phyloP scores from a whole-genome alignment of 2,329 filamentous ascomycete genomes.

The Xylariaceae sp. region DNA sequence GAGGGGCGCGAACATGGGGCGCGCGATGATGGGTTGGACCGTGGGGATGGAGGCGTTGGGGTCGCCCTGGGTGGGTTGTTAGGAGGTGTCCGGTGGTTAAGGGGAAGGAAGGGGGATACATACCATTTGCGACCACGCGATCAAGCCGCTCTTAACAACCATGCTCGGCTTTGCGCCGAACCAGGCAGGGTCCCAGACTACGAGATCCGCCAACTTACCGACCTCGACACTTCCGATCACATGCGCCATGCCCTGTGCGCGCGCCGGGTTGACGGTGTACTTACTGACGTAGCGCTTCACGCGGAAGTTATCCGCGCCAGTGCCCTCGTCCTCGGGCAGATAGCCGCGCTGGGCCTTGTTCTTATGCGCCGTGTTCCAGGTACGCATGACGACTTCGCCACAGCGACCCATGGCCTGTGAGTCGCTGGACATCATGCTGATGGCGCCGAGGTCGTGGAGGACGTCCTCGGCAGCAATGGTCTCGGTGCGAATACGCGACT shows the following conservation, averaged over 20 bases:
- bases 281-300: slow-evolving; percentile 93
- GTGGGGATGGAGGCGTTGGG: slow-evolving; percentile 82
- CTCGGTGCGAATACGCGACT: slow-evolving; percentile 88
- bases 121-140: slow-evolving; percentile 80
- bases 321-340: slow-evolving; percentile 71
- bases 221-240: slow-evolving; percentile 81
- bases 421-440: slow-evolving; percentile 96
- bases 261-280: slow-evolving; percentile 91
- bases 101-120: slow-evolving; percentile 22
- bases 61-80: slow-evolving; percentile 52
- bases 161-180: slow-evolving; percentile 82
- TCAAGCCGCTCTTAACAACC: slow-evolving; percentile 84
- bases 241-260: slow-evolving; percentile 86
- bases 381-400: slow-evolving; percentile 86
- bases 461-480: slow-evolving; percentile 97
- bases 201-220: slow-evolving; percentile 84
- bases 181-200: slow-evolving; percentile 77
- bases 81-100: not conserved
- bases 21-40: slow-evolving; percentile 74
- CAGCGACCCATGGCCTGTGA: slow-evolving; percentile 96
- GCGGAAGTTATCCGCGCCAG: slow-evolving; percentile 80
- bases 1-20: slow-evolving; percentile 78
- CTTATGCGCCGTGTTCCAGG: slow-evolving; percentile 97
- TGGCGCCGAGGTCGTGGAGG: slow-evolving; percentile 87
- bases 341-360: slow-evolving; percentile 81